phyloP scores from a whole-genome alignment of 2,329 filamentous ascomycete genomes.

The Coniochaeta pulveracea region DNA sequence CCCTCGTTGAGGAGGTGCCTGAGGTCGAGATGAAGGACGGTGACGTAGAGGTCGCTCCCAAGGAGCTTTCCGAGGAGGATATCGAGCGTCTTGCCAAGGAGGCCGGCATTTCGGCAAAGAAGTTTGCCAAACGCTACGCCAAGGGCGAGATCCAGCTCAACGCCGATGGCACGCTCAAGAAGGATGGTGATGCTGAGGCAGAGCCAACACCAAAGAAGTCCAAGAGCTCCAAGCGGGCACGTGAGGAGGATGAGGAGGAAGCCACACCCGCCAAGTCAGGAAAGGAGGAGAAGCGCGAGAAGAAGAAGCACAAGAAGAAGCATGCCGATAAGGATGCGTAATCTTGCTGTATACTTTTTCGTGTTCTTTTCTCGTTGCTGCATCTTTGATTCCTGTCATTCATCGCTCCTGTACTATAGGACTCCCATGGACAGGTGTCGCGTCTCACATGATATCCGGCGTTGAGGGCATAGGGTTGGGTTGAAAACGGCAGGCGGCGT shows the following conservation, averaged over 20 bases:
- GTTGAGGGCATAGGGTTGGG: too few species aligned
- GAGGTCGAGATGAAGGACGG: conserved; percentile 23
- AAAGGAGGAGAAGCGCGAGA: conserved; percentile 49
- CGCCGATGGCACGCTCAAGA: conserved; percentile 50
- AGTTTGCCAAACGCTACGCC: conserved; percentile 71
- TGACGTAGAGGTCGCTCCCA: conserved; percentile 16
- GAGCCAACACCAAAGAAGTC: conserved; percentile 35
- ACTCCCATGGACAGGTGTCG: background rate
- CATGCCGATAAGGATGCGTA: background rate
- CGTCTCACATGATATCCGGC: conserved; percentile 4
- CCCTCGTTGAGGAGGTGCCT: conserved; percentile 29
- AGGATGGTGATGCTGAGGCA: conserved; percentile 43
- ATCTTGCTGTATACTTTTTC: background rate
- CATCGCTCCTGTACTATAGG: conserved; percentile 1
- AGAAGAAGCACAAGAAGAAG: conserved; percentile 31
- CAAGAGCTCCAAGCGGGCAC: conserved; percentile 52
- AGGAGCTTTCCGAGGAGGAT: conserved; percentile 42
- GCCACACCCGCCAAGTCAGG: conserved; percentile 45
- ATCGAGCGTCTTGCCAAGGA: conserved; percentile 50
- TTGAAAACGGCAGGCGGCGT: too few species aligned
- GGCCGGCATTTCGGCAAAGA: conserved; percentile 59
- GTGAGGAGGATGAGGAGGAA: conserved; percentile 59
- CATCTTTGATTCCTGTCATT: background rate
- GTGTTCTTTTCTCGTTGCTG: background rate
- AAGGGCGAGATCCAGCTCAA: conserved; percentile 61